These are phyloP conservation scores for Malassezia yamatoensis DNA, from an alignment of 1,284 basidiomycete species.

Conservation along the genomic window DNA sequence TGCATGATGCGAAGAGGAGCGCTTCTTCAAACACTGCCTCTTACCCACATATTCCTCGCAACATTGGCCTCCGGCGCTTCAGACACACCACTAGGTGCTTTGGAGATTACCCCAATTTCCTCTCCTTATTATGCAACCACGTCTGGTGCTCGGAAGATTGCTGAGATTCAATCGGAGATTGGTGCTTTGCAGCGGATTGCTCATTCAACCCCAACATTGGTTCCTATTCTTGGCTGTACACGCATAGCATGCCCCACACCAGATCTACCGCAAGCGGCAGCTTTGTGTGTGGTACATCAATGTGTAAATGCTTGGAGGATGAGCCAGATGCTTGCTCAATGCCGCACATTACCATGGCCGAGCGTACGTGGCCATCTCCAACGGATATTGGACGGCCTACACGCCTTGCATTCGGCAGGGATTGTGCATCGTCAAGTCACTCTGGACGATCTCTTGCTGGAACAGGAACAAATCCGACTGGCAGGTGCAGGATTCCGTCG, in stretches of 20 bases:
- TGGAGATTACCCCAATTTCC: conserved; percentile 33
- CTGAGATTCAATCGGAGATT: conserved; percentile 41
- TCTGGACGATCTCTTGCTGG: conserved; percentile 22
- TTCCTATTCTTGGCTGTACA: conserved; percentile 32
- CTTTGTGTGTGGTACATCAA: conserved; percentile 26
- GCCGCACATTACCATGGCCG: conserved; percentile 29
- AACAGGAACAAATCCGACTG: conserved; percentile 20
- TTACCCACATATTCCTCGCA: conserved; percentile 26
- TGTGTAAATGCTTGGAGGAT: conserved; percentile 20
- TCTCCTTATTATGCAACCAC: conserved; percentile 30
- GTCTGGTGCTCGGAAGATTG: conserved; percentile 35
- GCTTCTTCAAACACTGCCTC: conserved; percentile 19
- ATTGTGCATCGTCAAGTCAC: conserved; percentile 36
- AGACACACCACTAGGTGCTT: conserved; percentile 21
- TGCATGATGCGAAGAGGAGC: conserved; percentile 20
- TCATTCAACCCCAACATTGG: conserved; percentile 19
- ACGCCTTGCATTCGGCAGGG: conserved; percentile 29
- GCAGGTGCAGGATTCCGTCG: conserved; percentile 26
- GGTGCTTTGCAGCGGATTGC: conserved; percentile 25
- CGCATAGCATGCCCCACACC: conserved; percentile 8
- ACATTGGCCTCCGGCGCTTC: conserved; percentile 14
- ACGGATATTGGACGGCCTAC: conserved; percentile 30
- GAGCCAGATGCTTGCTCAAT: conserved; percentile 27
- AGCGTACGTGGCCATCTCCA: conserved; percentile 27
- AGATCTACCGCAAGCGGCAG: neutral